phyloP scores from a whole-genome alignment of 139 green algal genomes.

The Volvox reticuliferus region DNA sequence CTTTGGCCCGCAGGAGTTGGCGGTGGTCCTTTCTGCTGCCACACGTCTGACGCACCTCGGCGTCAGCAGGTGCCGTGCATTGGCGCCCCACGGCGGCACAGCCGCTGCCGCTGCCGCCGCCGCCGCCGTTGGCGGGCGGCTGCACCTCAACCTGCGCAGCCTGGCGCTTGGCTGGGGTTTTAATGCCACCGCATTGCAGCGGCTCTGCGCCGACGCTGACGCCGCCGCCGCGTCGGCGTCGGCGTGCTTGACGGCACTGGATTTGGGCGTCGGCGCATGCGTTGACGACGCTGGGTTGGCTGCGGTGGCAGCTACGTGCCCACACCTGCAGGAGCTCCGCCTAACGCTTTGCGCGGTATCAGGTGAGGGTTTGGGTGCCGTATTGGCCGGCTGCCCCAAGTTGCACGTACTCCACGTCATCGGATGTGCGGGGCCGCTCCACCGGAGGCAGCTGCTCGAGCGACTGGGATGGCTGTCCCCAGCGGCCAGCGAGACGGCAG shows the following conservation, averaged over 20 bases:
- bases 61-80: background rate
- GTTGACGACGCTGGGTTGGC: constrained; percentile 37
- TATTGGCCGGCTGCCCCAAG: constrained; percentile 24
- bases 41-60: background rate
- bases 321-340: constrained; percentile 45
- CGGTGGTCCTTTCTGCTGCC: background rate
- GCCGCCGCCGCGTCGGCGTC: background rate
- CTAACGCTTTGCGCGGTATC: constrained; percentile 42
- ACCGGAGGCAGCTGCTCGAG: constrained; percentile 5
- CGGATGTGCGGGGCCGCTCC: background rate
- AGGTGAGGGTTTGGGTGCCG: constrained; percentile 21
- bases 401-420: constrained; percentile 46
- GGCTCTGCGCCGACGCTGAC: background rate
- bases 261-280: constrained; percentile 27
- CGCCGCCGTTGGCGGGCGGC: background rate
- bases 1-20: background rate
- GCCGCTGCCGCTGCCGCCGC: background rate
- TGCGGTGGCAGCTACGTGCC: constrained; percentile 16
- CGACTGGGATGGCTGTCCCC: constrained; percentile 42
- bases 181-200: background rate
- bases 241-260: background rate
- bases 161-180: constrained; percentile 34
- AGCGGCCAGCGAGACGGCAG: too few relatives aligned
- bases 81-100: background rate
- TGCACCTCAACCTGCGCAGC: background rate